A percentile compares a stretch with the other conserved stretches of the same genome.
Conservation (phyloP, 2,329 filamentous ascomycete species). For the Pseudogymnoascus sp. region DNA sequence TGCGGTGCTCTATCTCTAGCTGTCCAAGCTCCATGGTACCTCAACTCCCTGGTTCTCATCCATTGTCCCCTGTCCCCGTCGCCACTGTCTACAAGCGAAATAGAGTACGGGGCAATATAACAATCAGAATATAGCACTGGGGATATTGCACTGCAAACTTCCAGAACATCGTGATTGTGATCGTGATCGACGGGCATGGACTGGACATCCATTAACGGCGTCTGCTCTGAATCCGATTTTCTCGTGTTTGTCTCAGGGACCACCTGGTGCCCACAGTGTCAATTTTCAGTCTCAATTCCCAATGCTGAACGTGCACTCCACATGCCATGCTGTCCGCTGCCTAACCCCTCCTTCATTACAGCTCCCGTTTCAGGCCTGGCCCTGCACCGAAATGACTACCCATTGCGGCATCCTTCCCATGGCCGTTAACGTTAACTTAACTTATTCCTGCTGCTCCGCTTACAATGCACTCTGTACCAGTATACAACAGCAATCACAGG, state of each 20-base stretch:
- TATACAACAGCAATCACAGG: not conserved
- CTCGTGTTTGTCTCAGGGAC: not conserved
- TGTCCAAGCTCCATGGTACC: slow-evolving; percentile 4
- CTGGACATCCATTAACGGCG: not conserved
- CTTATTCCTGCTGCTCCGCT: slow-evolving; percentile 2
- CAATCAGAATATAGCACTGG: not conserved
- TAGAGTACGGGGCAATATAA: not conserved
- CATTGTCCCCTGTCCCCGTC: not conserved
- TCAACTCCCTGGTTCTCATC: not conserved
- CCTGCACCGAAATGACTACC: slow-evolving; percentile 2
- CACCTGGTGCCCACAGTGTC: not conserved
- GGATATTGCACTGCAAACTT: not conserved
- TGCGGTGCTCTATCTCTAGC: not conserved
- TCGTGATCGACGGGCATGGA: not conserved
- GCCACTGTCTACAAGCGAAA: not conserved
- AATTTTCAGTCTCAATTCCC: not conserved
- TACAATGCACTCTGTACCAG: not conserved
- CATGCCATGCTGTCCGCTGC: not conserved
- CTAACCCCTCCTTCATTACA: slow-evolving; percentile 6
- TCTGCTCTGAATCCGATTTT: not conserved
- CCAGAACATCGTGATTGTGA: not conserved
- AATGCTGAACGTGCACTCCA: not conserved
- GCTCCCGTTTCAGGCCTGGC: not conserved
- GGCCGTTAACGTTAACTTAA: not conserved
- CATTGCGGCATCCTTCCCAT: not conserved